Base-by-base conservation (phyloP, 2,329 filamentous ascomycete species). In the Diaporthe caulivora region DNA sequence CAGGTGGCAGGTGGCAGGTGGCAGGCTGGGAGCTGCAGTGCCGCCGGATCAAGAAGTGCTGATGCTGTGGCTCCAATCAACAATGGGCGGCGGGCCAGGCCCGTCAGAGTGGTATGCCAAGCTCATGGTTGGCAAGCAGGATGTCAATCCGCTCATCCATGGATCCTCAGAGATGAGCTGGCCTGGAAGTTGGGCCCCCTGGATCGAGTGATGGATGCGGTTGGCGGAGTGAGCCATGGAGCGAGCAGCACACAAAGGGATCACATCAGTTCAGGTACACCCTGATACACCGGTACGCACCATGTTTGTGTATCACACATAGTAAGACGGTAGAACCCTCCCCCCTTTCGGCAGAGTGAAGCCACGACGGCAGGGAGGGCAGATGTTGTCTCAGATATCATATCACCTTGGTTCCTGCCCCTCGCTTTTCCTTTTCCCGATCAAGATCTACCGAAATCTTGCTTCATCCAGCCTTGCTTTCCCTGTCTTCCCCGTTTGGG, bases 141-240 rank as follows among this genome's bases (percentile, higher is more conserved):
- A 53, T 62, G 69, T 53, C 24, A 62, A 67, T 67, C 62, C 62
- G 47, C 44, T 18, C 62, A 62, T 51, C 24, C 54, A 49, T 60
- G 68, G 54, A 70, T 65, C 62, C 62, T 65, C 44, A 37, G 62
- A 65, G 62, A 65, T 51, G 62, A 65, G 62, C 13, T 67, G 62
- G 62, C 62, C 62, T 40, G 29, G 29, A n/a, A 13, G 51, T 67
- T 31, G 47, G 62, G 31, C 62, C 62, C 62, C 62, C n/a, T 42
- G 37, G 62, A 49, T n/a, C 1, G 44, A 21, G 21, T 49, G 44
- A 65, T 65, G 60, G 42, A 24, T 17, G 34, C 42, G 17, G 13
- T 42, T 64, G 60, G 60, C 60, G 29, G 60, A 49, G 26, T 49
- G 18, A 64, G 58, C 42, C 34, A 37, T 31, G 34, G 11, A 10